Evolutionary conservation across 2,329 filamentous ascomycete species (phyloP).

Genomic region (Coniochaeta sp.): DNA sequence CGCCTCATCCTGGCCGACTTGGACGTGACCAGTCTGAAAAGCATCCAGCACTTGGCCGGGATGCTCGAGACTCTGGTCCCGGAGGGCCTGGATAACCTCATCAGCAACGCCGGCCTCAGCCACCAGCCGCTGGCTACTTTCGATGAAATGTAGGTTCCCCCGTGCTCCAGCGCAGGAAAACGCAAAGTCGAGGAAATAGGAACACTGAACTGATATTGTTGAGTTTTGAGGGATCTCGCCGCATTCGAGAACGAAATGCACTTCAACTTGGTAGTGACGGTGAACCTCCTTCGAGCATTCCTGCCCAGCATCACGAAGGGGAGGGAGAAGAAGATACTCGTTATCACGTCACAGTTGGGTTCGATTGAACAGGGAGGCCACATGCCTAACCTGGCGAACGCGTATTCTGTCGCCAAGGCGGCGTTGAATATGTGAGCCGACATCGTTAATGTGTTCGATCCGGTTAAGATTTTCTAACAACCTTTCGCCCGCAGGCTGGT

Average conservation of each 20-base stretch:
- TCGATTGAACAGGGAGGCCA: slow-evolving; percentile 10
- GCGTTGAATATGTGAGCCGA: slow-evolving; percentile 12
- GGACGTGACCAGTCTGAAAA: slow-evolving; percentile 7
- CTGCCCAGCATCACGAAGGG: slow-evolving; percentile 14
- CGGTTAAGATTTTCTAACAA: neutral
- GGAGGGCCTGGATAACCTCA: slow-evolving; percentile 14
- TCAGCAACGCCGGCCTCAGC: slow-evolving; percentile 15
- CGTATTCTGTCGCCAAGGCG: slow-evolving; percentile 11
- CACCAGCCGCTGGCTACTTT: slow-evolving; percentile 7
- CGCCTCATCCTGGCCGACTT: slow-evolving; percentile 8
- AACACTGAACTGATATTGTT: neutral
- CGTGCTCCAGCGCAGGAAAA: neutral
- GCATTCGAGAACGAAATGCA: neutral
- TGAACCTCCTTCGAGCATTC: slow-evolving; percentile 10
- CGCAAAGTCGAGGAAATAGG: neutral
- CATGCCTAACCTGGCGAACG: slow-evolving; percentile 11
- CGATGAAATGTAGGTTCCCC: slow-evolving; percentile 13
- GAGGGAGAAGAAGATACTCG: slow-evolving; percentile 9
- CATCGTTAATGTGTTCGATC: neutral
- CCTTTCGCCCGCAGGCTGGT: slow-evolving; percentile 7
- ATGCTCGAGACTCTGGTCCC: slow-evolving; percentile 10
- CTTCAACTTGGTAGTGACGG: slow-evolving; percentile 6
- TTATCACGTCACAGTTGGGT: slow-evolving; percentile 14
- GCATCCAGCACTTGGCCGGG: slow-evolving; percentile 10
- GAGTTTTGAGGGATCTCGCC: slow-evolving; percentile 3